Evolutionary conservation across 2,329 filamentous ascomycete species (phyloP).

Genomic region (Calonectria ilicicola): DNA sequence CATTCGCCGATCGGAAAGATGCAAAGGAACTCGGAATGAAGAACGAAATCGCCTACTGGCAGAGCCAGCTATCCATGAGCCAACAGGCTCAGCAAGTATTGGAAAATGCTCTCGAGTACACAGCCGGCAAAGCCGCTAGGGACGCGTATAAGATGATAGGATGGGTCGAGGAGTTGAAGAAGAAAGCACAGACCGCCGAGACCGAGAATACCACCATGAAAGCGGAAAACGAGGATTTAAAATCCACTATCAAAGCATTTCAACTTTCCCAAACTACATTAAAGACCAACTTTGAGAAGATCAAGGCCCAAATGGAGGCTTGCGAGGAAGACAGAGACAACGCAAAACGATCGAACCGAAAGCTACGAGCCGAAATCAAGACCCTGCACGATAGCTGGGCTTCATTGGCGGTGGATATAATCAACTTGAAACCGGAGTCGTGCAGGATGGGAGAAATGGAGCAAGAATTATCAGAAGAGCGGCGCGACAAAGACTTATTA

Average conservation of each 20-base stretch:
- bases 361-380: neutral
- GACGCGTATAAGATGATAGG: neutral
- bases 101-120: neutral
- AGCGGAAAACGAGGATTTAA: neutral
- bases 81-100: neutral
- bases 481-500: neutral
- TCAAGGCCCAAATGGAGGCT: neutral
- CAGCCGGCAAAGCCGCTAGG: neutral
- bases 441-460: neutral
- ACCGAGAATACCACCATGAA: neutral
- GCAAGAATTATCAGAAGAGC: neutral
- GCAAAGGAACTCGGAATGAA: neutral
- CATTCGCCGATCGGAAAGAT: neutral
- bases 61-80: neutral
- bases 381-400: neutral
- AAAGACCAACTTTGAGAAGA: neutral
- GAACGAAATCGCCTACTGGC: neutral
- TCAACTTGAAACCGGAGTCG: neutral
- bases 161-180: slow-evolving; percentile 1
- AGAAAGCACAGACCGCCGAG: neutral
- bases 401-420: neutral
- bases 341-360: neutral
- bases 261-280: neutral
- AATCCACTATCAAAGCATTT: neutral
- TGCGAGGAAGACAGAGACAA: neutral